Evolutionary conservation across 2,329 filamentous ascomycete species (phyloP), one percentile per base, ranked within the genome.

Genomic region (Colletotrichum sp.): DNA sequence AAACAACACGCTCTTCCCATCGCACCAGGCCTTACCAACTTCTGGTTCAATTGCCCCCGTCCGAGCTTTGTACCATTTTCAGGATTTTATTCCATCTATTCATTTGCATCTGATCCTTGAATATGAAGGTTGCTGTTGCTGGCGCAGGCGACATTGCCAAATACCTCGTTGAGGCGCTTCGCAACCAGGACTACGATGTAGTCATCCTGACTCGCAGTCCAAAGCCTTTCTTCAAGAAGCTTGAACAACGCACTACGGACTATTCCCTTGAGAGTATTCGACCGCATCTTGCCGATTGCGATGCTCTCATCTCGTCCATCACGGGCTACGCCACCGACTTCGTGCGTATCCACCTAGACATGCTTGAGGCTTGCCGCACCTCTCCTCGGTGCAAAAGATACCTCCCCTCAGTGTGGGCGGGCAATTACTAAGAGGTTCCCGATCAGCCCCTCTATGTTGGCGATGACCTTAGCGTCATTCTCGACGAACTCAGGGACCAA

Each of bases 61-160:
- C 19, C 19, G 19, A 12, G 9, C 5, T 12, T 48, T 22, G 4
- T 0, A 22, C 2, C 11, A 22, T 22, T 22, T 12, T 2, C 1
- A 48, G 19, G 2, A 22, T 4, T 8, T 3, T 2, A 9, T 22
- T 12, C 0, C 3, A 48, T 48, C 44, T 12, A 4, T 3, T 48
- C 3, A 3, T 22, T 22, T 4, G 0, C 2, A 48, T 3, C 9
- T 0, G 3, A 13, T 2, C 11, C n/a, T 48, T 48, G 44, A 48
- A 48, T 22, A 59, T 59, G 55, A 59, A 28, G 25, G 55, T 59
- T 28, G 55, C 55, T 27, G 55, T 59, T 59, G 55, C 55, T 28
- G 55, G 55, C 27, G 55, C 16, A 16, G 25, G 55, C 22, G 52
- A 59, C 25, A 28, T 59, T 4, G 55, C 55, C 55, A 59, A 59